Conservation (phyloP, 179 eudicot genomes). For the Beta macrorhiza region DNA sequence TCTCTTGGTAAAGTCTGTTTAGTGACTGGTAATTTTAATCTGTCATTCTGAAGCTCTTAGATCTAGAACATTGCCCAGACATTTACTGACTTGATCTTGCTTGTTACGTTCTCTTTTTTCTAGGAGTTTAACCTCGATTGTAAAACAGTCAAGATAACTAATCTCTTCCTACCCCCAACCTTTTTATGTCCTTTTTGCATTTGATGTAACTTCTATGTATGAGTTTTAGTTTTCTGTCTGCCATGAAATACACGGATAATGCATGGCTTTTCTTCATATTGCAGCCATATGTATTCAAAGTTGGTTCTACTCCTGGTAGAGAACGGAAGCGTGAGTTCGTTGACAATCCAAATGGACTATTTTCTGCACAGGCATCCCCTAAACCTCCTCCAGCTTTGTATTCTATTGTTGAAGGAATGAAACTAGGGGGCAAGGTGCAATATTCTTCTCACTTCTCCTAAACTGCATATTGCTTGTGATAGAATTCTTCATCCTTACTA, state of each 20-base stretch:
- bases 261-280: constrained; percentile 1
- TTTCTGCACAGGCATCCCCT: constrained; percentile 98
- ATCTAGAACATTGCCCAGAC: not conserved
- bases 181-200: not conserved
- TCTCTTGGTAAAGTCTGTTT: not conserved
- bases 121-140: not conserved
- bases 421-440: constrained; percentile 86
- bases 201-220: not conserved
- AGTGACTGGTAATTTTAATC: not conserved
- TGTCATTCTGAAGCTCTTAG: not conserved
- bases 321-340: constrained; percentile 92
- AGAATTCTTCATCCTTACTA: not conserved
- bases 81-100: not conserved
- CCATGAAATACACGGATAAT: constrained; percentile 7
- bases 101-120: not conserved
- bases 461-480: not conserved
- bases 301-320: constrained; percentile 87
- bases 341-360: constrained; percentile 87
- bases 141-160: not conserved
- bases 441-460: not conserved
- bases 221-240: not conserved
- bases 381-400: constrained; percentile 99
- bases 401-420: constrained; percentile 80
- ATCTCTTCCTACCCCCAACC: not conserved
- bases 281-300: constrained; percentile 92